Evolutionary conservation across 805 yeast genomes (phyloP).

Genomic region (Cyberlindnera xylosilytica): DNA sequence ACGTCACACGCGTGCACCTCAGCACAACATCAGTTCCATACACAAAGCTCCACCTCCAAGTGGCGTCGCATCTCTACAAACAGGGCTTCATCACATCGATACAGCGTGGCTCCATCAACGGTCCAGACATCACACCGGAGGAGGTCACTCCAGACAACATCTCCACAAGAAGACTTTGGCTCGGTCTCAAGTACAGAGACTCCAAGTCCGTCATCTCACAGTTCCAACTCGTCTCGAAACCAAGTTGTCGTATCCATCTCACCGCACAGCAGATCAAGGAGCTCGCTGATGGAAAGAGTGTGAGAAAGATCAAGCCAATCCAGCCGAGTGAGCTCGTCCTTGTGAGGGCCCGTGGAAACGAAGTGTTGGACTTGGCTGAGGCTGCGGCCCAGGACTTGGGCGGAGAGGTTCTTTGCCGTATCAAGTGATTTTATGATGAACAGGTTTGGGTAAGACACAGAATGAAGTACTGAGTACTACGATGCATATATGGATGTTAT

Average conservation of each 20-base stretch:
- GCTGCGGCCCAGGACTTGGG: slow-evolving; percentile 70
- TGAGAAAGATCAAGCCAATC: slow-evolving; percentile 73
- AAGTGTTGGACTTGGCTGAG: slow-evolving; percentile 74
- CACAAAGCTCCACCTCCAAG: slow-evolving; percentile 75
- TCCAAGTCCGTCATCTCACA: slow-evolving; percentile 72
- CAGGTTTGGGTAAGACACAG: background rate
- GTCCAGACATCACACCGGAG: slow-evolving; percentile 76
- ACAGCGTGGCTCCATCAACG: slow-evolving; percentile 77
- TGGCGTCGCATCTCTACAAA: slow-evolving; percentile 80
- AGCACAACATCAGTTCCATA: slow-evolving; percentile 80
- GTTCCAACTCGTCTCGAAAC: slow-evolving; percentile 75
- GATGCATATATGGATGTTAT: too few relatives aligned
- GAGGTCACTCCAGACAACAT: slow-evolving; percentile 86
- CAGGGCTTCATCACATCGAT: slow-evolving; percentile 86
- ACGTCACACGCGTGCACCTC: slow-evolving; percentile 72
- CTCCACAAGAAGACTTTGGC: slow-evolving; percentile 83
- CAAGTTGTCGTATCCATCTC: slow-evolving; percentile 72
- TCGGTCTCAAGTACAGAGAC: slow-evolving; percentile 84
- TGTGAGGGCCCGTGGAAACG: slow-evolving; percentile 45
- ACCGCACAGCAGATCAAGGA: slow-evolving; percentile 60
- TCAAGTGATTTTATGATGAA: slow-evolving; percentile 36
- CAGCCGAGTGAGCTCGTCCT: slow-evolving; percentile 89
- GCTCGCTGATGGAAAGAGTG: slow-evolving; percentile 71
- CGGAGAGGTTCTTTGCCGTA: slow-evolving; percentile 83
- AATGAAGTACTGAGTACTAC: background rate